A percentile compares a stretch with the other conserved stretches of the same genome.
Conservation (phyloP, 2,329 filamentous ascomycete genomes). For the Stemphylium beticola region DNA sequence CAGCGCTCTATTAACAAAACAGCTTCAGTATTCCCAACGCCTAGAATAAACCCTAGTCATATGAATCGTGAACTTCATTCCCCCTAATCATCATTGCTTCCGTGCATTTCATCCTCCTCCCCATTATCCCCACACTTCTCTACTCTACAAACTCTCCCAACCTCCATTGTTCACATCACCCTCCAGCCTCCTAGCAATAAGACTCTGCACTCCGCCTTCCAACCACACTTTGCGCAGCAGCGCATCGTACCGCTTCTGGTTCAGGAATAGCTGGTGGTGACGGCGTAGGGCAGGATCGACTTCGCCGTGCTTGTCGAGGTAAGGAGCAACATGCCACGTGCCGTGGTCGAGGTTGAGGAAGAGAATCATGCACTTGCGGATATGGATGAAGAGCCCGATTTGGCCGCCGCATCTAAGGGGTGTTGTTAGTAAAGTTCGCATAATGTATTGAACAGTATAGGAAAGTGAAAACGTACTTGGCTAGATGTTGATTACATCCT, state of each 20-base stretch:
- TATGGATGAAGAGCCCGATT: conserved; percentile 93
- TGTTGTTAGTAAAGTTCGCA: background rate
- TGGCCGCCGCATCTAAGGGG: conserved; percentile 77
- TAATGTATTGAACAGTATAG: conserved; percentile 16
- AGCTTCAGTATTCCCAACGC: background rate
- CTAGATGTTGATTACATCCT: conserved; percentile 86
- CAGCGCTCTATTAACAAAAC: background rate
- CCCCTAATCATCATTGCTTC: background rate
- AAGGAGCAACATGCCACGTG: conserved; percentile 85
- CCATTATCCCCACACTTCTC: background rate
- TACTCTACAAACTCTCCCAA: conserved; percentile 74
- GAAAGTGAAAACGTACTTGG: conserved; percentile 65
- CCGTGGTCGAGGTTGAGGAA: conserved; percentile 84
- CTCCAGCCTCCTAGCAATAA: conserved; percentile 88
- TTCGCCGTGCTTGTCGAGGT: conserved; percentile 95
- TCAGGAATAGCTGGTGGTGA: conserved; percentile 87
- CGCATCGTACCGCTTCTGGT: conserved; percentile 91
- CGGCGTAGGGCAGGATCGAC: conserved; percentile 86
- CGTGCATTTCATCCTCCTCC: too few relatives aligned
- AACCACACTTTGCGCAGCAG: conserved; percentile 87
- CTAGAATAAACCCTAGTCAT: background rate
- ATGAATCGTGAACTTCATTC: background rate
- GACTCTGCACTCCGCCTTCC: conserved; percentile 82
- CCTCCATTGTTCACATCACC: conserved; percentile 96
- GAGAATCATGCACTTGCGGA: conserved; percentile 91